Conservation (phyloP, 495 filamentous ascomycete species). For the Neurospora terricola region DNA sequence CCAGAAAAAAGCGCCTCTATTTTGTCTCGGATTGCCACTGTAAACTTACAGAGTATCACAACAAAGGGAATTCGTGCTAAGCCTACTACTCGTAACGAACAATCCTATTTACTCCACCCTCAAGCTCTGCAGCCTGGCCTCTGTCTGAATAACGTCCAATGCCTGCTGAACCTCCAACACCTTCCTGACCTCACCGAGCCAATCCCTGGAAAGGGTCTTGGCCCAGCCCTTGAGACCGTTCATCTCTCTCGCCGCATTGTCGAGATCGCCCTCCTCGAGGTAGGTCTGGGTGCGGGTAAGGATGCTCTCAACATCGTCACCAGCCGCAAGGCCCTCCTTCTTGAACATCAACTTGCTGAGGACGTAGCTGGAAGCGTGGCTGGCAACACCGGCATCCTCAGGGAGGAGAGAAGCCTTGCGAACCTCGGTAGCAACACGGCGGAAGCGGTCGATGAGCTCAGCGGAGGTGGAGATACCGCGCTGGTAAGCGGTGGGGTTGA, state of each 20-base stretch:
- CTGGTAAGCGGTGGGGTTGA: conserved; percentile 91
- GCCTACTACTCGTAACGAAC: conserved; percentile 1
- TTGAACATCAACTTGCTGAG: conserved; percentile 89
- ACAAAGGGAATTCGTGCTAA: background rate
- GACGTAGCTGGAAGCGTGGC: conserved; percentile 77
- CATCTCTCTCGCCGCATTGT: conserved; percentile 89
- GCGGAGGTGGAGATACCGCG: conserved; percentile 72
- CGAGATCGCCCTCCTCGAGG: conserved; percentile 84
- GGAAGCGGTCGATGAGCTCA: conserved; percentile 90
- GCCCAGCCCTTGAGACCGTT: conserved; percentile 87
- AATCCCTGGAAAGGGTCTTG: conserved; percentile 84
- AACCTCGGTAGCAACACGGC: conserved; percentile 85
- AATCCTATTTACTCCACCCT: conserved; percentile 36
- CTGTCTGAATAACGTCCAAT: conserved; percentile 61
- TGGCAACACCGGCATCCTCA: conserved; percentile 86
- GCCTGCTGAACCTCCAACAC: conserved; percentile 93
- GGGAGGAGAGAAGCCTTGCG: conserved; percentile 87
- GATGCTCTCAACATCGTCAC: conserved; percentile 91
- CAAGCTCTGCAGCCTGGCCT: conserved; percentile 53
- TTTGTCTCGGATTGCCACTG: background rate
- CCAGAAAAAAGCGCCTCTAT: background rate
- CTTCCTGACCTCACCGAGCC: conserved; percentile 77
- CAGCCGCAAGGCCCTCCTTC: conserved; percentile 76
- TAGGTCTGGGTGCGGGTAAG: conserved; percentile 77
- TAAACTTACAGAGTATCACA: background rate